These are phyloP conservation scores for Arthrinium puccinioides DNA, from an alignment of 2,329 filamentous ascomycete species.

Conservation along the genomic window DNA sequence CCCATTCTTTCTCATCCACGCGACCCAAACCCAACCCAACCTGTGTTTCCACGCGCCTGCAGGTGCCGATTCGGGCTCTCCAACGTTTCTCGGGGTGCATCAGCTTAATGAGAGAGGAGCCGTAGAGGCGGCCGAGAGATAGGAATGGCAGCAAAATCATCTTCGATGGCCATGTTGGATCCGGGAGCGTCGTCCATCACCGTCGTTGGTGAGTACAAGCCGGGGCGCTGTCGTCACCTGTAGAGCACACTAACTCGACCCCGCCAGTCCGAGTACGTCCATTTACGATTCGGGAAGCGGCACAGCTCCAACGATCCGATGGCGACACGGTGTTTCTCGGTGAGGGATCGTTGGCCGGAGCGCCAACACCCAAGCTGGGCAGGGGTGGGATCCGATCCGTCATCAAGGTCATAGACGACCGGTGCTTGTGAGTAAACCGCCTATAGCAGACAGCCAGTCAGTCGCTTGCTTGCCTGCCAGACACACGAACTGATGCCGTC, in stretches of 20 bases:
- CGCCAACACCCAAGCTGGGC: slow-evolving; percentile 74
- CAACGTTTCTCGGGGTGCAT: background rate
- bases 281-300: slow-evolving; percentile 85
- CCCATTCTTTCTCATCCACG: background rate
- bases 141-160: slow-evolving; percentile 7
- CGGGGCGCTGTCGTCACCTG: no score
- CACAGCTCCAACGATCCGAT: slow-evolving; percentile 74
- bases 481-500: background rate
- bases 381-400: slow-evolving; percentile 84
- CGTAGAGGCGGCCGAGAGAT: background rate
- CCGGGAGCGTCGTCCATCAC: slow-evolving; percentile 51
- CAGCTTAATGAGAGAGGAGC: background rate
- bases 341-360: slow-evolving; percentile 87
- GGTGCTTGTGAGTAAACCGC: slow-evolving; percentile 72
- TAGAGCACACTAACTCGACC: slow-evolving; percentile 20
- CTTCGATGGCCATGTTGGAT: slow-evolving; percentile 28
- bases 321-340: slow-evolving; percentile 91
- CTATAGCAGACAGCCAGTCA: background rate
- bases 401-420: slow-evolving; percentile 93
- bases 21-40: background rate
- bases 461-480: no score
- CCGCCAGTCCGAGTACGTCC: slow-evolving; percentile 58
- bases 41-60: background rate
- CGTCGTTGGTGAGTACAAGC: slow-evolving; percentile 41
- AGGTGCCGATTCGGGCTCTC: background rate